Evolutionary conservation across 495 filamentous ascomycete genomes (phyloP).

Genomic region (Clavariopsis aquatica): DNA sequence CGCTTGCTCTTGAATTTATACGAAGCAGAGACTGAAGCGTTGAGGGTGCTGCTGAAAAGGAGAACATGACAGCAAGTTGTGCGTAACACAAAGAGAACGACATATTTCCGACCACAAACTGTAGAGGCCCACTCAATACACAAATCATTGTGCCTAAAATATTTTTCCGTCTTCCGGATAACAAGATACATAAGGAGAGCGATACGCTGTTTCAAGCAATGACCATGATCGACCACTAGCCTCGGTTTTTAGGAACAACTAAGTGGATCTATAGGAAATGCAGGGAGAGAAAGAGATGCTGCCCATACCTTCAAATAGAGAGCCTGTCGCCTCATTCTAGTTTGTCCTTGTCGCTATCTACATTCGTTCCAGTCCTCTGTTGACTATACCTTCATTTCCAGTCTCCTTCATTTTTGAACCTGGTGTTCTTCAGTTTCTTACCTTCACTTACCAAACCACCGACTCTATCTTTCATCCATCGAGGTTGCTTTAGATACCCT

Average conservation of each 20-base stretch:
- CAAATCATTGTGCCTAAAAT: not conserved
- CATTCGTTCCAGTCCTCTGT: not conserved
- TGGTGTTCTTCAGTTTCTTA: constrained; percentile 2
- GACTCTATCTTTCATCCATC: not conserved
- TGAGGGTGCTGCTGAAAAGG: not conserved
- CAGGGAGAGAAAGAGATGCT: not conserved
- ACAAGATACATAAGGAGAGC: not conserved
- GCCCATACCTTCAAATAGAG: not conserved
- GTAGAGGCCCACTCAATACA: not conserved
- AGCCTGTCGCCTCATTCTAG: not conserved
- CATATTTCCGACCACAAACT: not conserved
- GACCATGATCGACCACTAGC: not conserved
- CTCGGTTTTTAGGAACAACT: not conserved
- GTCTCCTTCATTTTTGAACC: not conserved
- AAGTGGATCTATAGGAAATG: not conserved
- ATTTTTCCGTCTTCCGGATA: not conserved
- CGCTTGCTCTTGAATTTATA: not conserved
- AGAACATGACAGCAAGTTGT: too few species aligned
- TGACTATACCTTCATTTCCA: not conserved
- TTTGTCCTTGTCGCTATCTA: not conserved
- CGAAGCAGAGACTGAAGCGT: not conserved
- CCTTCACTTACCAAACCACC: too few species aligned
- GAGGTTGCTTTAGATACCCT: not conserved
- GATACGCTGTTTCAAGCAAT: not conserved
- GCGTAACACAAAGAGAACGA: too few species aligned